Percentiles rank a stretch among this genome's conserved stretches.
Evolutionary conservation across 2,329 filamentous ascomycete genomes (phyloP).

Genomic region (Ceratocystis colombiana): DNA sequence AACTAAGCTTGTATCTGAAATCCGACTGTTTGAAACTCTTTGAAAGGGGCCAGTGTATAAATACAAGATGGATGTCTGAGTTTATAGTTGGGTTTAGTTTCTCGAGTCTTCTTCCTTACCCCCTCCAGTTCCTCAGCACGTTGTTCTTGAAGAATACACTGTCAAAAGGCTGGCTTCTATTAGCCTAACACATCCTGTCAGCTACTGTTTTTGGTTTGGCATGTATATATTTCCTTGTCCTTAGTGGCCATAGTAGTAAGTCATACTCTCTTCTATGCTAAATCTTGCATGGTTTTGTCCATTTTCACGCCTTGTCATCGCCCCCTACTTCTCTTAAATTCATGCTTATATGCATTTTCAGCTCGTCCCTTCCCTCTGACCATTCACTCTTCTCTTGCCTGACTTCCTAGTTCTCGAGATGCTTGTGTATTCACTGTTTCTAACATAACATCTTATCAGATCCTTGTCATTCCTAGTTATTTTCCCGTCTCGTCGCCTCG

Average conservation of each 20-base stretch:
- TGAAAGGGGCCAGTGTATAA: neutral
- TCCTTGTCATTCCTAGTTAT: neutral
- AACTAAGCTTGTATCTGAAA: neutral
- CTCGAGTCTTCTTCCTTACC: neutral
- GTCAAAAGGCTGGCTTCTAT: neutral
- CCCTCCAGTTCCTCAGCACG: neutral
- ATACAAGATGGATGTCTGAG: neutral
- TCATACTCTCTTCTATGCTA: neutral
- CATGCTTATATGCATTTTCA: neutral
- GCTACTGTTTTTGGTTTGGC: neutral
- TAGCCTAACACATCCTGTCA: neutral
- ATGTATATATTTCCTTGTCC: neutral
- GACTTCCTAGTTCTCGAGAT: neutral
- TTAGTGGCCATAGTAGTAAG: neutral
- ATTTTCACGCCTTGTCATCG: neutral
- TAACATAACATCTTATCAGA: constrained; percentile 10
- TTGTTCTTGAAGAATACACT: neutral
- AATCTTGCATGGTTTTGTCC: neutral
- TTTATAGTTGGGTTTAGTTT: neutral
- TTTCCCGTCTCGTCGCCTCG: too few relatives aligned
- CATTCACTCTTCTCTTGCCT: neutral
- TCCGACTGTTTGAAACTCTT: too few relatives aligned
- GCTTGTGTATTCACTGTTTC: neutral
- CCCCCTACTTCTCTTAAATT: neutral
- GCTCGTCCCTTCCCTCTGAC: neutral